Evolutionary conservation across 208 protist species (phyloP), one percentile per base, ranked within the genome.

Genomic region (Acanthamoeba sp.): DNA sequence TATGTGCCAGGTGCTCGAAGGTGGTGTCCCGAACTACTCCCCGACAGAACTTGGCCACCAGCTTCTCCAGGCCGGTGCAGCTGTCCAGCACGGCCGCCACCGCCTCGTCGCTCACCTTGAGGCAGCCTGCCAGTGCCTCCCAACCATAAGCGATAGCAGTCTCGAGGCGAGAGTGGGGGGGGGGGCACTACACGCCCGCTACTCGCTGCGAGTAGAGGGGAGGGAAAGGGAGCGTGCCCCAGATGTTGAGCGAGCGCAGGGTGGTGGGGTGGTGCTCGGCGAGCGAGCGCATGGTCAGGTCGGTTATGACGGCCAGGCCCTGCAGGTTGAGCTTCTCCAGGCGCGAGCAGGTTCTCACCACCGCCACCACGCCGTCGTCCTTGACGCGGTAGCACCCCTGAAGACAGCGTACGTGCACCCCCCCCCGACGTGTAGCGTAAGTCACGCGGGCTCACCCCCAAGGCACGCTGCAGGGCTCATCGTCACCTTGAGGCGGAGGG

Each of bases 1-100:
- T 78, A 9, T 78, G 24, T 10, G n/a, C 69, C 69, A 78, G 69
- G 69, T 78, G 69, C 29, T 78, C 34, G n/a, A 78, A 78, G 36
- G 69, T 78, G 7, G 69, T 9, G 69, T 22, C 24, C 1, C 20
- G 10, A 14, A 9, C 20, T 3, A 78, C 42, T n/a, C 69, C 69
- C 36, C 12, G 27, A 27, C 62, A 1, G 69, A 78, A 78, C 69
- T 78, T 78, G 69, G 36, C 34, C 69, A 78, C 69, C 34, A 78
- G 32, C 69, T 78, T 78, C 69, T 78, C 36, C 69, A 78, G 36
- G 69, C 42, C 22, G 69, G 36, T 78, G 69, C 69, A 78, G 69
- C 34, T 27, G 7, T 78, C 24, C 36, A 78, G 69, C 34, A 78
- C 12, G 34, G 27, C 18, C 29, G 36, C 10, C 24, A 78, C 36